Evolutionary conservation across 2,329 filamentous ascomycete genomes (phyloP), one percentile per base, ranked within the genome.

Genomic region (Penicillium sp.): DNA sequence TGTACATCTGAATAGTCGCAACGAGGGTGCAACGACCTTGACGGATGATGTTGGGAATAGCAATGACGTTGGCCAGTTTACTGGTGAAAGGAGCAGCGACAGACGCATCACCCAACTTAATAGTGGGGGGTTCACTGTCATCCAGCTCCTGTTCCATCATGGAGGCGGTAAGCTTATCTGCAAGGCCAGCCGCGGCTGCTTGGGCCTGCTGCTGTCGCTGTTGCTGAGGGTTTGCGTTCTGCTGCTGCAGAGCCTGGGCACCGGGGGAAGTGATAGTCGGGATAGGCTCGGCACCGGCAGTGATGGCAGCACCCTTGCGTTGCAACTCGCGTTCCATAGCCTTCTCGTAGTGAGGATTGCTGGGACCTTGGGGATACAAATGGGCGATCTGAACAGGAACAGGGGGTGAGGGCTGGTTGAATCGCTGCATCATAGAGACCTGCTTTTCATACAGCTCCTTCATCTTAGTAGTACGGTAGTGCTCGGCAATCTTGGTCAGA

Each of bases 1-100:
- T 99, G 86, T 99, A 99, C 93, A 99, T 99, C 80, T 99, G 94
- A 61, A 99, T 97, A 0, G 94, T 99, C 31, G 94, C 94, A 50
- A 99, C 94, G 18, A 99, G 85, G 7, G 94, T 99, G 79, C 94
- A 99, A 58, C 94, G 89, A 54, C 94, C 94, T 78, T 99, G 94
- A 54, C 94, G 90, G 68, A 99, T 94, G 67, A 99, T 99, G 78
- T 99, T 99, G 48, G 94, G 93, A 54, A 99, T 92, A 36, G 94
- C 94, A 66, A 99, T 85, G 55, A 99, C 94, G 68, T 99, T 97
- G 64, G 92, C 90, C 41, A 99, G 84, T 78, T 99, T 99, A 72
- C 91, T 96, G 0, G 94, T 99, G 74, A 99, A 99, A 0, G 94
- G 94, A 0, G 94, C 94, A 39, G 94, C 94, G 50, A 97, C 93